A percentile compares a stretch with the other conserved stretches of the same genome.
Evolutionary conservation across 495 filamentous ascomycete species (phyloP).

Genomic region (Annulohypoxylon nitens): DNA sequence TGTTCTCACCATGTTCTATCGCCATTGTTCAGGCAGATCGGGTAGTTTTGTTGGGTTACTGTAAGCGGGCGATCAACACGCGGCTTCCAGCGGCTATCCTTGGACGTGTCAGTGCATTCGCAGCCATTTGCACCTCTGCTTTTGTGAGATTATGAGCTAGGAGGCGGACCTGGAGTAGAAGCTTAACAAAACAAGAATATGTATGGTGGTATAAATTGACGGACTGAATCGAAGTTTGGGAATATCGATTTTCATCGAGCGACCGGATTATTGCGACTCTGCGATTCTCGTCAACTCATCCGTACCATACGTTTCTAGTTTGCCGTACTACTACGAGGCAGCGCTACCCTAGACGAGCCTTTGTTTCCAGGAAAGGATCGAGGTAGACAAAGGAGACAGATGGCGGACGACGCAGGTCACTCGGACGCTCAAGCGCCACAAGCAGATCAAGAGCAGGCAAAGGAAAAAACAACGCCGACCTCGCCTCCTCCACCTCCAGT

Average conservation of each 20-base stretch:
- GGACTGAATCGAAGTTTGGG: neutral
- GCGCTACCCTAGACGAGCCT: neutral
- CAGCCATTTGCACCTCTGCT: conserved; percentile 1
- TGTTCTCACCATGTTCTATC: conserved; percentile 36
- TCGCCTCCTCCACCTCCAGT: conserved; percentile 63
- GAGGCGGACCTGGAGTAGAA: conserved; percentile 13
- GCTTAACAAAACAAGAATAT: conserved; percentile 23
- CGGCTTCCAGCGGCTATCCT: conserved; percentile 1
- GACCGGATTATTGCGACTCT: conserved; percentile 2
- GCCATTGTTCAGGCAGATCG: conserved; percentile 26
- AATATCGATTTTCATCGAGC: neutral
- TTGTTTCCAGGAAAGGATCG: neutral
- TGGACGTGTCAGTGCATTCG: conserved; percentile 14
- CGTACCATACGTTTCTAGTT: neutral
- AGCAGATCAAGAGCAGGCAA: conserved; percentile 9
- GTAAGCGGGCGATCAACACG: conserved; percentile 7
- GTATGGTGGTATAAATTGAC: neutral
- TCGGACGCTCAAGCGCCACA: conserved; percentile 29
- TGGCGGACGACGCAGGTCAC: conserved; percentile 31
- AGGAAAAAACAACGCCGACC: conserved; percentile 36
- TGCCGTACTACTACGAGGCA: neutral
- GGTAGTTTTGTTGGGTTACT: conserved; percentile 35
- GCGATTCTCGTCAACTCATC: neutral
- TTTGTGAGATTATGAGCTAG: conserved; percentile 29
- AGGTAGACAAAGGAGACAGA: conserved; percentile 1